A percentile compares a stretch with the other conserved stretches of the same genome.
These are phyloP conservation scores for Oleoguttula mirabilis DNA, from an alignment of 495 filamentous ascomycete species.

Conservation along the genomic window DNA sequence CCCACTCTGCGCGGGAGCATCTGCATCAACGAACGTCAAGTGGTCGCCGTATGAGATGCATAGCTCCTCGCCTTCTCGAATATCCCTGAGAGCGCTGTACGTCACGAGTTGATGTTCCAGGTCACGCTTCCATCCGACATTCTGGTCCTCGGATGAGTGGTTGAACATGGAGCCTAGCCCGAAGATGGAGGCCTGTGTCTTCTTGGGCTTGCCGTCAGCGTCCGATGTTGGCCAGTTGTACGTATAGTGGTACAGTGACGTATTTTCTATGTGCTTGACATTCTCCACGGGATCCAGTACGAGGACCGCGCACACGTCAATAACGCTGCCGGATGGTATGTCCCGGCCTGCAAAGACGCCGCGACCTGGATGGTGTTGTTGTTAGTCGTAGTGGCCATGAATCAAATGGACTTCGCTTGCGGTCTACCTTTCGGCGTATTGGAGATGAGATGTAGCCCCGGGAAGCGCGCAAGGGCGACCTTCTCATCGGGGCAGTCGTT, in stretches of 20 bases:
- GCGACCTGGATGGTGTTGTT: conserved; percentile 34
- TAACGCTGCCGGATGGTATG: conserved; percentile 37
- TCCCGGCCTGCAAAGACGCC: conserved; percentile 37
- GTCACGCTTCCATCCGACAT: conserved; percentile 43
- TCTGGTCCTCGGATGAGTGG: conserved; percentile 38
- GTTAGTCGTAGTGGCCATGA: background rate
- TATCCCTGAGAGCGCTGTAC: conserved; percentile 40
- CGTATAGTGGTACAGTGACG: conserved; percentile 43
- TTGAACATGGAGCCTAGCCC: conserved; percentile 50
- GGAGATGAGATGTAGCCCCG: conserved; percentile 17
- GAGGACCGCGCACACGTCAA: conserved; percentile 43
- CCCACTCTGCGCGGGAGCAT: no score
- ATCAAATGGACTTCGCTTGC: conserved; percentile 4
- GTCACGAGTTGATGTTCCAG: conserved; percentile 33
- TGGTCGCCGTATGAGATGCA: conserved; percentile 43
- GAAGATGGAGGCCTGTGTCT: conserved; percentile 41
- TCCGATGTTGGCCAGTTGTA: conserved; percentile 36
- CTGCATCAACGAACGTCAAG: conserved; percentile 43
- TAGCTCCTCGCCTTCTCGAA: conserved; percentile 41
- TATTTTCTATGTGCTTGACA: conserved; percentile 36
- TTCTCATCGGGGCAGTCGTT: background rate
- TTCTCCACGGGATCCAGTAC: conserved; percentile 38
- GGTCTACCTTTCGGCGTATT: conserved; percentile 26
- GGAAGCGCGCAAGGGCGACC: background rate
- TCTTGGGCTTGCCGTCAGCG: conserved; percentile 7